Conservation (phyloP, 108 stramenopile species). For the Nitzschia putrida region DNA sequence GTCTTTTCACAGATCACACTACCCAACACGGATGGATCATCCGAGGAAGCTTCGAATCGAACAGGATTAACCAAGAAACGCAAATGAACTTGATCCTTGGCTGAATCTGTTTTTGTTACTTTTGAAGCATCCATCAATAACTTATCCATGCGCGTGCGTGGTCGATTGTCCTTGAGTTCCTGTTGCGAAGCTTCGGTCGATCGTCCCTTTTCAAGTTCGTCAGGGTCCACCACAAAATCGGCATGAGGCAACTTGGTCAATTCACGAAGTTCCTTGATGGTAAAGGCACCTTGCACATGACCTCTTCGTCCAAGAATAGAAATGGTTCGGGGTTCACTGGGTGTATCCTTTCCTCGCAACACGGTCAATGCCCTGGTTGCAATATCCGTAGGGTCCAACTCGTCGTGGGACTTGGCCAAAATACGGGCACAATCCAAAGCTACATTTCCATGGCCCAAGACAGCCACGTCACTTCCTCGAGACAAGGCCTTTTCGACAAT, state of each 20-base stretch:
- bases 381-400: conserved; percentile 85
- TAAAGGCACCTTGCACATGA: conserved; percentile 96
- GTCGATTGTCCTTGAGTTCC: conserved; percentile 65
- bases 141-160: conserved; percentile 71
- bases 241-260: conserved; percentile 75
- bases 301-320: conserved; percentile 93
- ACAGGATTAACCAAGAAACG: conserved; percentile 88
- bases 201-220: conserved; percentile 82
- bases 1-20: conserved; percentile 80
- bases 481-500: conserved; percentile 42
- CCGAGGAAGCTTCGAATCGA: conserved; percentile 48
- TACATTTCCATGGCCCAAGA: conserved; percentile 97
- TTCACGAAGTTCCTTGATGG: conserved; percentile 98
- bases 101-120: not conserved
- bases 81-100: conserved; percentile 58
- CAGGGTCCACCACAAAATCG: conserved; percentile 57
- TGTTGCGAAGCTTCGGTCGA: conserved; percentile 65
- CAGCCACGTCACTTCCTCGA: conserved; percentile 55
- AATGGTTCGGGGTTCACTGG: conserved; percentile 23
- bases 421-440: conserved; percentile 95
- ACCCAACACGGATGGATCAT: conserved; percentile 43
- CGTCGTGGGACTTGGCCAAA: conserved; percentile 76
- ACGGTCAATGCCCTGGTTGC: conserved; percentile 73
- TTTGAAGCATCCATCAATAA: conserved; percentile 44
- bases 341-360: conserved; percentile 20